Conservation (phyloP, 495 filamentous ascomycete genomes). For the Lasiosphaeria miniovina region DNA sequence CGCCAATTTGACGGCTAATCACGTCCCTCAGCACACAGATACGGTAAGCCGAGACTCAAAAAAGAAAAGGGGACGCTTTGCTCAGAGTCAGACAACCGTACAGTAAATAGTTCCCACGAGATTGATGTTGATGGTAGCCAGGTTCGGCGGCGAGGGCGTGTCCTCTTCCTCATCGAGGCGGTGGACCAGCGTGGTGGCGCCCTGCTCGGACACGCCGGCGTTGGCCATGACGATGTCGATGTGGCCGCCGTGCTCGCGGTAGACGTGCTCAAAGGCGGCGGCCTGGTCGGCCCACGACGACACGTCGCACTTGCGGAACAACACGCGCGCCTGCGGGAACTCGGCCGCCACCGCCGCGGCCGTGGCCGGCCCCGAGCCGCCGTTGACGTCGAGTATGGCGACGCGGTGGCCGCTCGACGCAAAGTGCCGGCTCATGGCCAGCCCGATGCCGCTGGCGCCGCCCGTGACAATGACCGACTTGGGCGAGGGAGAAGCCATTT, state of each 20-base stretch:
- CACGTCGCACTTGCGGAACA: slow-evolving; percentile 47
- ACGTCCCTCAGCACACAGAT: background rate
- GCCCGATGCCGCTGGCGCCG: slow-evolving; percentile 55
- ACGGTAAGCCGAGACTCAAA: background rate
- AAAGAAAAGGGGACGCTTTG: too few relatives aligned
- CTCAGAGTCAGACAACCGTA: slow-evolving; percentile 38
- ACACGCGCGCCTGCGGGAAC: slow-evolving; percentile 34
- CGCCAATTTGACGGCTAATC: slow-evolving; percentile 47
- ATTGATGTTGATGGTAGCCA: slow-evolving; percentile 48
- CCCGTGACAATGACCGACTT: slow-evolving; percentile 42
- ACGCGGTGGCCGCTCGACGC: slow-evolving; percentile 43
- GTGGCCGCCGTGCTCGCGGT: slow-evolving; percentile 29
- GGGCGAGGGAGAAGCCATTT: background rate
- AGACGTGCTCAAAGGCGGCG: slow-evolving; percentile 41
- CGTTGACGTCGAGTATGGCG: slow-evolving; percentile 52
- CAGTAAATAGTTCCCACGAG: slow-evolving; percentile 47
- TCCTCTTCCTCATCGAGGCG: slow-evolving; percentile 27
- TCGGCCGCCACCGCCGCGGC: slow-evolving; percentile 33
- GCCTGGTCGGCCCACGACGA: slow-evolving; percentile 49
- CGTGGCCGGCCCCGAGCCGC: slow-evolving; percentile 27
- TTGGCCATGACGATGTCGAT: slow-evolving; percentile 56
- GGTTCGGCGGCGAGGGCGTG: slow-evolving; percentile 37
- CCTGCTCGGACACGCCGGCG: slow-evolving; percentile 52
- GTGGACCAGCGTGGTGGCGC: slow-evolving; percentile 29
- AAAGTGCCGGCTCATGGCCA: slow-evolving; percentile 47